Conservation (phyloP, 2,329 filamentous ascomycete genomes). For the Trichoderma pleuroti region DNA sequence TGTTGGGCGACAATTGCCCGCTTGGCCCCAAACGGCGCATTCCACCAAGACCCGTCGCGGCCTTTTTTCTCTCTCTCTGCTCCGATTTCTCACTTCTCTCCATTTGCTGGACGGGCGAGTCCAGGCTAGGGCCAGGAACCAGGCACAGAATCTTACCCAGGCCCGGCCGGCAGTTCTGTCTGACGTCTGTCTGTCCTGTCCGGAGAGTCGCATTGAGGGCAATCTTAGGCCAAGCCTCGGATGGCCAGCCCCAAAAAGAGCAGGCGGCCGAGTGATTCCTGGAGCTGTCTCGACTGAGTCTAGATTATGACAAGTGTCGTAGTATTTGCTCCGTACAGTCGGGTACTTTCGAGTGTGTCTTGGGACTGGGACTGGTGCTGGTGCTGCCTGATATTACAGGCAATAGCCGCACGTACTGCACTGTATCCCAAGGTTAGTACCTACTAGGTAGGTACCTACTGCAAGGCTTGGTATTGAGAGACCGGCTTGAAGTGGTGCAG, state of each 20-base stretch:
- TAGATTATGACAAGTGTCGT: background rate
- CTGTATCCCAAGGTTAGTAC: too few relatives aligned
- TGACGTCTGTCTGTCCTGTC: background rate
- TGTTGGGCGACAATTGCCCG: background rate
- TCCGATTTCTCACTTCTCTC: background rate
- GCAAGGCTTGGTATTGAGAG: background rate
- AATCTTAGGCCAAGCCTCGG: background rate
- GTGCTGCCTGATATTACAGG: background rate
- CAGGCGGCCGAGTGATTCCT: conserved; percentile 7
- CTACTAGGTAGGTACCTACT: too few relatives aligned
- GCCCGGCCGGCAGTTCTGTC: background rate
- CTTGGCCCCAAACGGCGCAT: background rate
- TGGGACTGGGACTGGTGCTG: background rate
- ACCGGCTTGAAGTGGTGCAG: background rate
- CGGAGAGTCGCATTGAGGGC: conserved; percentile 2
- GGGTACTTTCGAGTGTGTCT: background rate
- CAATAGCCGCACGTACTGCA: background rate
- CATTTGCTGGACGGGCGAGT: background rate
- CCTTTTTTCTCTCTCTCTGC: background rate
- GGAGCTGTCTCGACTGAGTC: background rate
- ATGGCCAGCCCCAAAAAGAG: conserved; percentile 16
- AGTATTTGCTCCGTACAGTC: background rate
- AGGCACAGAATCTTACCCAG: conserved; percentile 11
- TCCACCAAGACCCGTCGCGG: background rate
- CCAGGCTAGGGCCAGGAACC: conserved; percentile 3